Evolutionary conservation across 2,329 filamentous ascomycete genomes (phyloP).

Genomic region (Fusarium scirpi): DNA sequence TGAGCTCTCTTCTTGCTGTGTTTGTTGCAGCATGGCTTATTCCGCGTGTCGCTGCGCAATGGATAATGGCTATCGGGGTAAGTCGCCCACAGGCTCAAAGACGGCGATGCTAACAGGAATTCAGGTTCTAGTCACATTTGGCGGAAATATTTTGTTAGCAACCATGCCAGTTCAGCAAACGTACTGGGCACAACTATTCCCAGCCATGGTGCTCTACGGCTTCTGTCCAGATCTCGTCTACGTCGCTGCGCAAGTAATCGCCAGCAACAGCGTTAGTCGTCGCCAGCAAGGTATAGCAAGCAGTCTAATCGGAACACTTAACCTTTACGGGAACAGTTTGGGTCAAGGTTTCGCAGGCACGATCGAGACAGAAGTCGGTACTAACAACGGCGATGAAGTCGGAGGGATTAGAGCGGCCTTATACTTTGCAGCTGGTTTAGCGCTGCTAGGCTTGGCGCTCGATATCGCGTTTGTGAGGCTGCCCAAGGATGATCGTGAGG

Average conservation of each 20-base stretch:
- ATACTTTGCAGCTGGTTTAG: conserved; percentile 20
- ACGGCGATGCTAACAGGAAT: not conserved
- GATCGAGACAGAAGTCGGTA: conserved; percentile 48
- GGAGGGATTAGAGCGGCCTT: conserved; percentile 13
- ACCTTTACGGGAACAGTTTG: conserved; percentile 50
- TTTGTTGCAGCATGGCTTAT: conserved; percentile 56
- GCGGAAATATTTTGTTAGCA: conserved; percentile 43
- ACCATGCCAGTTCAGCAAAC: conserved; percentile 60
- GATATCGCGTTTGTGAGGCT: conserved; percentile 20
- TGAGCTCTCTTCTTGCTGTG: conserved; percentile 12
- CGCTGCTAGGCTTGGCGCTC: conserved; percentile 5
- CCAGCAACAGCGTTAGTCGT: conserved; percentile 62
- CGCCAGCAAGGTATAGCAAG: conserved; percentile 64
- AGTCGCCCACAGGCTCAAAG: not conserved
- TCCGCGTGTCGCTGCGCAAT: conserved; percentile 59
- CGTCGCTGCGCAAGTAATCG: conserved; percentile 64
- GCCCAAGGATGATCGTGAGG: conserved; percentile 25
- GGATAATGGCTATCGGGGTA: conserved; percentile 60
- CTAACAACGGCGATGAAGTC: not conserved
- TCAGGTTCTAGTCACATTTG: not conserved
- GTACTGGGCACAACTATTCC: conserved; percentile 57
- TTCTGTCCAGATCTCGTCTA: conserved; percentile 63
- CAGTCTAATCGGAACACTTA: conserved; percentile 58
- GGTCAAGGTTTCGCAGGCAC: conserved; percentile 52
- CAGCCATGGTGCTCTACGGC: conserved; percentile 49